Evolutionary conservation across 2,329 filamentous ascomycete species (phyloP).

Genomic region (Lanzia echinophila): DNA sequence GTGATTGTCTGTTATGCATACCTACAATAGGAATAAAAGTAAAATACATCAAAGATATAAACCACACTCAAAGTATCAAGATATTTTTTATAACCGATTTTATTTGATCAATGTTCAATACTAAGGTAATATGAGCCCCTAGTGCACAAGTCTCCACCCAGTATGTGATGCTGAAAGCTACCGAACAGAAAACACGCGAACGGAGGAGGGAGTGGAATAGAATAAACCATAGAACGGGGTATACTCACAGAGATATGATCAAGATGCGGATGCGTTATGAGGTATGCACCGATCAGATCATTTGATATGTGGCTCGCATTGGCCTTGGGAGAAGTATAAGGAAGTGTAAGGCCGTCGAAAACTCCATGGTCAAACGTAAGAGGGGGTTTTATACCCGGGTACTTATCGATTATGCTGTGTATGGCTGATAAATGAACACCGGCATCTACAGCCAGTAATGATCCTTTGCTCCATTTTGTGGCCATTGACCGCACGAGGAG

Average conservation of each 20-base stretch:
- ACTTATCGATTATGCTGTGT: slow-evolving; percentile 57
- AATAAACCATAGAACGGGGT: no score
- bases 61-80: no score
- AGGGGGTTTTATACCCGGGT: slow-evolving; percentile 36
- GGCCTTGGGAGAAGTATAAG: slow-evolving; percentile 57
- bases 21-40: slow-evolving; percentile 58
- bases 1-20: background rate
- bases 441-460: slow-evolving; percentile 85
- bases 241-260: slow-evolving; percentile 65
- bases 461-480: slow-evolving; percentile 73
- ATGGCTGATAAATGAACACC: slow-evolving; percentile 86
- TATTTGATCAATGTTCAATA: no score
- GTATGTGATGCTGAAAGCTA: no score
- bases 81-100: no score
- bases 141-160: no score
- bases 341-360: slow-evolving; percentile 72
- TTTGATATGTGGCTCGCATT: slow-evolving; percentile 79
- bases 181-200: no score
- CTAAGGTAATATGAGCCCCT: no score
- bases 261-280: slow-evolving; percentile 95
- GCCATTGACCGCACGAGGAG: slow-evolving; percentile 79
- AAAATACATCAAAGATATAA: no score
- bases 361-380: slow-evolving; percentile 57
- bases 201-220: no score
- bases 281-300: slow-evolving; percentile 75